Percentiles rank a stretch among this genome's conserved stretches.
phyloP scores from a whole-genome alignment of 345 rosid genomes.

The Sapria himalayana region DNA sequence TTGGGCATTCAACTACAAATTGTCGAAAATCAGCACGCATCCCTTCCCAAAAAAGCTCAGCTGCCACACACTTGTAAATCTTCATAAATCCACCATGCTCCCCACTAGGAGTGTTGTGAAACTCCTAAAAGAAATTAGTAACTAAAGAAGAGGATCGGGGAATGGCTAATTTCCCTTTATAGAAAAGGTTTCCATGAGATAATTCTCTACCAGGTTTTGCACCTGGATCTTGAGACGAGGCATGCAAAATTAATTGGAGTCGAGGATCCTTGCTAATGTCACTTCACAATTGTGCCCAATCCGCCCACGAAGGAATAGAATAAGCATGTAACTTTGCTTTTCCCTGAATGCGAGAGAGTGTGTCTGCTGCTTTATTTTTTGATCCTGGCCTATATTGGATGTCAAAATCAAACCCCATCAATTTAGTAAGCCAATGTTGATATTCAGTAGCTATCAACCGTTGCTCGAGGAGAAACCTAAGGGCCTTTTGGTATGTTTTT shows the following conservation, averaged over 20 bases:
- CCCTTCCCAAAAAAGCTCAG: neutral
- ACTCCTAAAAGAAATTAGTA: neutral
- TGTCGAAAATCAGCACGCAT: neutral
- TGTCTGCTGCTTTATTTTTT: neutral
- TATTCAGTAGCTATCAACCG: neutral
- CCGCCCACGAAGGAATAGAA: too few relatives aligned
- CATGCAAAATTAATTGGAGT: neutral
- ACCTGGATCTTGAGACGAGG: neutral
- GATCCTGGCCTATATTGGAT: neutral
- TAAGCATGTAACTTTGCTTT: neutral
- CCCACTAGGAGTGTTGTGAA: neutral
- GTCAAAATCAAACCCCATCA: conserved; percentile 1
- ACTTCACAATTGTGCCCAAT: neutral
- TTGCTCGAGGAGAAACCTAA: neutral
- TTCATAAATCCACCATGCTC: neutral
- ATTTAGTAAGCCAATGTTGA: neutral
- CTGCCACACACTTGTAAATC: neutral
- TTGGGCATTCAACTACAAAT: neutral
- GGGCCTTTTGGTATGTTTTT: neutral
- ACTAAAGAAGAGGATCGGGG: neutral
- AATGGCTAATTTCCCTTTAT: neutral
- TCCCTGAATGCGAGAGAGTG: neutral
- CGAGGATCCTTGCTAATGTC: neutral
- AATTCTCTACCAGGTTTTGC: neutral
- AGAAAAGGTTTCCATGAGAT: neutral